Evolutionary conservation across 306 rosid species (phyloP), one percentile per base, ranked within the genome.

Genomic region (Chamaecrista fasciculata): DNA sequence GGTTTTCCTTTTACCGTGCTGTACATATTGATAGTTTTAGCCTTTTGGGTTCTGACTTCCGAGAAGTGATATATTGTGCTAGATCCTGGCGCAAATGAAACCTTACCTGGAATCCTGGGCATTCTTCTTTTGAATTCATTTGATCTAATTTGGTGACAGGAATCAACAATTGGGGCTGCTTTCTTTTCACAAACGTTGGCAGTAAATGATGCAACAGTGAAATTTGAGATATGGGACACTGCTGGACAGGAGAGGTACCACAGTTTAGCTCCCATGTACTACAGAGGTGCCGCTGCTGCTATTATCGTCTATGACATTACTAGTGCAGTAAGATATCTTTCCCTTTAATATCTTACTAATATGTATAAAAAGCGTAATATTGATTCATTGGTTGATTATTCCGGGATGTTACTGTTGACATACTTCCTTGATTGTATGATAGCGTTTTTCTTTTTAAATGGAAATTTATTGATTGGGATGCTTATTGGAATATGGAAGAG

Each of bases 281-380:
- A 85, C 84, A 76, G 89, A 81, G 89, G 89, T 3, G 89, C 89
- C 36, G 89, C 89, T 48, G 89, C 86, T 56, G 86, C 89, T 75
- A 81, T 85, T 72, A 85, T 85, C 50, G 89, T 85, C 82, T 85
- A 85, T 8, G 89, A 85, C 72, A 85, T 85, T 73, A 85, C 89
- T 24, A 85, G 75, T 52, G 4, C 49, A 2, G 89, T 85, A 81
- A 62, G 79, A 53, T 73, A 34, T 47, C 57, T 78, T 68, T 57
- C 8, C 62, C 49, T 75, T 70, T 55, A 20, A 56, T 47, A 56
- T 74, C 0, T 53, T 58, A 60, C 31, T 20, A 59, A 34, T 62
- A 48, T 33, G 11, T 67, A 33, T 62, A 48, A 59, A 18, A 53
- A 24, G 33, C 24, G 28, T 2, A 34, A 49, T 46, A 28, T 43